Base-by-base conservation (phyloP, 1,284 basidiomycete genomes). In the Ustilago crameri region DNA sequence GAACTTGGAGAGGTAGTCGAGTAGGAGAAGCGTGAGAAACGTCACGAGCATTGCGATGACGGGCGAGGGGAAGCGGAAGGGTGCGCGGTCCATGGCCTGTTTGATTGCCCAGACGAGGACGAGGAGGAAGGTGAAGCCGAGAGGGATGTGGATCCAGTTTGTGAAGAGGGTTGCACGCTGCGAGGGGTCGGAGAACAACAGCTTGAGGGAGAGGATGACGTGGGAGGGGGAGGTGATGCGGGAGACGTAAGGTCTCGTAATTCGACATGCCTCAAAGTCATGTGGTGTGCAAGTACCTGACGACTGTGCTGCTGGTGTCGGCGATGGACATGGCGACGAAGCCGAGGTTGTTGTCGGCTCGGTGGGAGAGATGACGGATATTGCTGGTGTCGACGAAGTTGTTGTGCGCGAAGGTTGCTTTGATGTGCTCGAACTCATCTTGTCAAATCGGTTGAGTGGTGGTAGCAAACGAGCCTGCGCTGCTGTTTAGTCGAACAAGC, bases 131-230 rank as follows among this genome's bases (percentile, higher is more conserved):
- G 67, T 57, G 51, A 79, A 64, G 35, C 75, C 74, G 23, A 76
- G 9, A 1, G 78, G 78, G 0, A 79, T 69, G 30, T 80, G 78
- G 22, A 80, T 35, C 76, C 76, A 80, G 15, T 74, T 58, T 34
- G 67, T 74, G 30, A 80, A 69, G 3, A 80, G 63, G 23, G 67
- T 53, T 0, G 24, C 30, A 0, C 53, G 64, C 1, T 53, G 30
- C 22, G 51, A 48, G 3, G 66, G 52, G 37, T 74, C 61, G 26
- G 51, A 41, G 55, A 75, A 61, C 10, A 63, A 37, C 0, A 71
- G 54, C 0, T 47, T 41, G 14, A 62, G 5, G 14, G 68, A 62
- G 5, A 58, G 48, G 3, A 65, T 12, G 47, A 66, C 24, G 47
- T 71, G 68, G 9, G 60, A 56, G 18, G 41, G 42, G 8, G 54